A percentile compares a stretch with the other conserved stretches of the same genome.
Evolutionary conservation across 2,329 filamentous ascomycete species (phyloP).

Genomic region (Colletotrichum graminicola): DNA sequence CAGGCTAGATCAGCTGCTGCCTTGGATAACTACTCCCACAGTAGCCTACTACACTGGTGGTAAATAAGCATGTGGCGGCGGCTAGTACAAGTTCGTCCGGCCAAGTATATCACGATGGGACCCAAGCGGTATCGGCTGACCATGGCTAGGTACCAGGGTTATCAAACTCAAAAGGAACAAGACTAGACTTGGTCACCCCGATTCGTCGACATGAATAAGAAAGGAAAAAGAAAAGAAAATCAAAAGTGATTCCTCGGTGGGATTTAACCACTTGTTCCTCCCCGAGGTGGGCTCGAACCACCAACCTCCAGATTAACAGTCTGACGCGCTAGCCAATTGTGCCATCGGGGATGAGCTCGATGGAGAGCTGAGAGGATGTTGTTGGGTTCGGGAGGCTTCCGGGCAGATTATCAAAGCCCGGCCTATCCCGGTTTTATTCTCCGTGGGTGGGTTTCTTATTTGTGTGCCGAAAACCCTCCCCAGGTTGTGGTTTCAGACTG

Average conservation of each 20-base stretch:
- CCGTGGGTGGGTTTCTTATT: not conserved
- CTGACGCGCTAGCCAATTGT: slow-evolving; percentile 43
- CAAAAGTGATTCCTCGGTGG: not conserved
- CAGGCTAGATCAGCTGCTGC: too few species aligned
- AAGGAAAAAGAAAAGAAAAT: not conserved
- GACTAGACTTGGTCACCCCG: too few species aligned
- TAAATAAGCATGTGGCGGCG: not conserved
- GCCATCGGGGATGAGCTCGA: slow-evolving; percentile 40
- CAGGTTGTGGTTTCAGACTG: not conserved
- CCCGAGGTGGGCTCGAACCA: slow-evolving; percentile 43
- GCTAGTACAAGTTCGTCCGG: too few species aligned
- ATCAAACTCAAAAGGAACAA: too few species aligned
- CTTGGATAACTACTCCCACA: too few species aligned
- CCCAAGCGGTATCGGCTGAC: too few species aligned
- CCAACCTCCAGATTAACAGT: slow-evolving; percentile 43
- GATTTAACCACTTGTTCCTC: slow-evolving; percentile 30
- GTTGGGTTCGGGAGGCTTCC: not conserved
- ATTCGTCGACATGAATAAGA: not conserved
- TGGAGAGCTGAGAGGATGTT: slow-evolving; percentile 10
- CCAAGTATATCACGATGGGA: too few species aligned
- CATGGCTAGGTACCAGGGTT: too few species aligned
- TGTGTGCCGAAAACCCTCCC: not conserved
- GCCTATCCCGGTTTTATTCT: not conserved
- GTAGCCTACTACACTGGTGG: not conserved
- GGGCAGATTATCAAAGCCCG: not conserved